Conservation (phyloP, 176 grass and related monocot species). For the Alopecurus myosuroides region DNA sequence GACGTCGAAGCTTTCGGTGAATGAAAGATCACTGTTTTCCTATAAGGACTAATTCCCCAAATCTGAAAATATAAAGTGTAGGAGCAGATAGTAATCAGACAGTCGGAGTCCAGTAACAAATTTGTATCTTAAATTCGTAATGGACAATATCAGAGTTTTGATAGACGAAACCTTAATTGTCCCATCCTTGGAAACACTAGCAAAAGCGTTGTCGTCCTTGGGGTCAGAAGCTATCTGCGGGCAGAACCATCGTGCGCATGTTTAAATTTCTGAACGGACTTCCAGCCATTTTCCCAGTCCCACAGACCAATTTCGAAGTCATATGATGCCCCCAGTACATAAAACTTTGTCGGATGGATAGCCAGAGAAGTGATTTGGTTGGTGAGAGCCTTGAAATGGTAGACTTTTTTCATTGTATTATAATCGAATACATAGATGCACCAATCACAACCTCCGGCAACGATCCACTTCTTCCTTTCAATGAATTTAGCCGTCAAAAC, state of each 20-base stretch:
- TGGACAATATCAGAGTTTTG: not conserved
- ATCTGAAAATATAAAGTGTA: not conserved
- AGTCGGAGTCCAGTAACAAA: not conserved
- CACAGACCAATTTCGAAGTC: slow-evolving; percentile 51
- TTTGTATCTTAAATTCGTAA: no score
- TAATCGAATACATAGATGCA: slow-evolving; percentile 51
- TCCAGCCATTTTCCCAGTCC: slow-evolving; percentile 56
- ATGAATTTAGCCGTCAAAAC: slow-evolving; percentile 68
- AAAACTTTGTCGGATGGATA: slow-evolving; percentile 45
- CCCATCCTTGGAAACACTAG: slow-evolving; percentile 36
- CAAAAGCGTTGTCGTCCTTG: slow-evolving; percentile 42
- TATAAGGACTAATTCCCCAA: no score
- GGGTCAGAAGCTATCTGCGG: slow-evolving; percentile 46
- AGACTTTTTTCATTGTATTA: slow-evolving; percentile 43
- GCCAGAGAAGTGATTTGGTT: slow-evolving; percentile 45
- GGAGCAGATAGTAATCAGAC: no score
- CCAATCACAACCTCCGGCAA: slow-evolving; percentile 61
- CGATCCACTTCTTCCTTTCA: slow-evolving; percentile 53
- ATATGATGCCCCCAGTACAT: slow-evolving; percentile 44
- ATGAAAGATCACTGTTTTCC: no score
- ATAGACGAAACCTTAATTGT: not conserved
- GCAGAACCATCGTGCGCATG: slow-evolving; percentile 38
- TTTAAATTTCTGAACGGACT: slow-evolving; percentile 37
- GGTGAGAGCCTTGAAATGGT: slow-evolving; percentile 42
- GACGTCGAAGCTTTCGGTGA: no score